Conservation (phyloP, 805 yeast species). For the Metschnikowia corniflorae region DNA sequence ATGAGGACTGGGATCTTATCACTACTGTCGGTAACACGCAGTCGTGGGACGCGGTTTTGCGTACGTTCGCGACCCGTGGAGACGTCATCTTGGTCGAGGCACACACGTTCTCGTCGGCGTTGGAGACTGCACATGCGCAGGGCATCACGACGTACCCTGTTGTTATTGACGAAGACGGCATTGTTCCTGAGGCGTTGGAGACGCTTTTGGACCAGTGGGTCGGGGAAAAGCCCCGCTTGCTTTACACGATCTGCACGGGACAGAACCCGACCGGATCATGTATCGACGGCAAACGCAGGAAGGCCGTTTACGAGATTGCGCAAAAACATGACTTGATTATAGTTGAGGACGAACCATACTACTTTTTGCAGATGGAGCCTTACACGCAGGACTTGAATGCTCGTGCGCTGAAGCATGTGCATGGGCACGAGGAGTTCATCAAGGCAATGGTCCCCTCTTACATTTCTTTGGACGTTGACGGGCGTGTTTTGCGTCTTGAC, state of each 20-base stretch:
- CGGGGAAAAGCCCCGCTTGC: conserved; percentile 72
- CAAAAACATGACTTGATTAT: conserved; percentile 82
- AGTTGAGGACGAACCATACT: conserved; percentile 96
- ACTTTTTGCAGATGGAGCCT: conserved; percentile 87
- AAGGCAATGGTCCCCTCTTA: conserved; percentile 70
- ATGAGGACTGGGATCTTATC: conserved; percentile 65
- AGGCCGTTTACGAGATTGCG: conserved; percentile 69
- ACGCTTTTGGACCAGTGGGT: conserved; percentile 65
- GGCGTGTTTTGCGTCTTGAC: conserved; percentile 85
- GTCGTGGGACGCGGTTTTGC: conserved; percentile 77
- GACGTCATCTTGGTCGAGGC: conserved; percentile 84
- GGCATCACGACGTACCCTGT: conserved; percentile 69
- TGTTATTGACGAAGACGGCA: conserved; percentile 74
- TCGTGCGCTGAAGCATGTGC: conserved; percentile 32
- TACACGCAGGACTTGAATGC: conserved; percentile 48
- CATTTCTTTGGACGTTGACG: conserved; percentile 73
- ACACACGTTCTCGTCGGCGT: conserved; percentile 76
- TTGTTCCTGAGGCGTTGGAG: conserved; percentile 68
- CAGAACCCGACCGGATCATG: conserved; percentile 98
- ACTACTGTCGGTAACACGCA: conserved; percentile 86
- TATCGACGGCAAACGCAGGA: conserved; percentile 71
- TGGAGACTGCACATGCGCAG: conserved; percentile 74
- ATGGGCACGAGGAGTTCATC: conserved; percentile 61
- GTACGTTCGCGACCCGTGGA: conserved; percentile 74
- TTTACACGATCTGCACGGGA: conserved; percentile 93